Conservation (phyloP, 495 filamentous ascomycete genomes). For the Penicillium goetzii region DNA sequence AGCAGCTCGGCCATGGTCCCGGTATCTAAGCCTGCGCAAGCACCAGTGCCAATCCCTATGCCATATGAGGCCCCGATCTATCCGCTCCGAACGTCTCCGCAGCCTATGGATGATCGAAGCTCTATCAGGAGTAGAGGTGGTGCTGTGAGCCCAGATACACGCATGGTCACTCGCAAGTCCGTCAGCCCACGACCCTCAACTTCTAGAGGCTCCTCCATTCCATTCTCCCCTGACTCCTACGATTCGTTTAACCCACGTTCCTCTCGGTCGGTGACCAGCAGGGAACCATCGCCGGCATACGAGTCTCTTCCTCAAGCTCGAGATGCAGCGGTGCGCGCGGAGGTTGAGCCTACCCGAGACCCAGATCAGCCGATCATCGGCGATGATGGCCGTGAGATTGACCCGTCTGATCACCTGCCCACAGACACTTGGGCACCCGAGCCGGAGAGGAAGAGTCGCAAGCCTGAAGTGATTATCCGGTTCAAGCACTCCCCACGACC, state of each 20-base stretch:
- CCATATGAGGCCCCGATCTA: constrained; percentile 36
- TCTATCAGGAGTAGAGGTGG: constrained; percentile 29
- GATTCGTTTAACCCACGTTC: constrained; percentile 49
- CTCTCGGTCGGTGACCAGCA: constrained; percentile 35
- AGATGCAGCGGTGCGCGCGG: constrained; percentile 41
- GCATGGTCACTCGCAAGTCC: constrained; percentile 68
- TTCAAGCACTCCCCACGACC: constrained; percentile 50
- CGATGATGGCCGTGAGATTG: constrained; percentile 82
- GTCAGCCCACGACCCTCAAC: constrained; percentile 72
- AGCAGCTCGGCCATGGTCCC: constrained; percentile 22
- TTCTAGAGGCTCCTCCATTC: constrained; percentile 63
- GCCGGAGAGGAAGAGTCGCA: constrained; percentile 75
- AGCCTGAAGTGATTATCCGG: constrained; percentile 57
- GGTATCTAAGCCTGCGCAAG: constrained; percentile 20
- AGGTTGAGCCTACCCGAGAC: constrained; percentile 41
- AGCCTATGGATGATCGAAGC: constrained; percentile 31
- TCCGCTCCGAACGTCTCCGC: constrained; percentile 45
- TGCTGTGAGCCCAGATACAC: constrained; percentile 64
- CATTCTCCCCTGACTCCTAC: constrained; percentile 88
- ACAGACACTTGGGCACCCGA: constrained; percentile 92
- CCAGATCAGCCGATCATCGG: constrained; percentile 67
- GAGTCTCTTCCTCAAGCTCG: constrained; percentile 48
- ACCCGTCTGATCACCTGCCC: constrained; percentile 91
- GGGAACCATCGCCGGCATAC: constrained; percentile 44
- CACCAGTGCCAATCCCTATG: constrained; percentile 25